Conservation (phyloP, 1,139 yeast species). For the Dujonia santamariae region DNA sequence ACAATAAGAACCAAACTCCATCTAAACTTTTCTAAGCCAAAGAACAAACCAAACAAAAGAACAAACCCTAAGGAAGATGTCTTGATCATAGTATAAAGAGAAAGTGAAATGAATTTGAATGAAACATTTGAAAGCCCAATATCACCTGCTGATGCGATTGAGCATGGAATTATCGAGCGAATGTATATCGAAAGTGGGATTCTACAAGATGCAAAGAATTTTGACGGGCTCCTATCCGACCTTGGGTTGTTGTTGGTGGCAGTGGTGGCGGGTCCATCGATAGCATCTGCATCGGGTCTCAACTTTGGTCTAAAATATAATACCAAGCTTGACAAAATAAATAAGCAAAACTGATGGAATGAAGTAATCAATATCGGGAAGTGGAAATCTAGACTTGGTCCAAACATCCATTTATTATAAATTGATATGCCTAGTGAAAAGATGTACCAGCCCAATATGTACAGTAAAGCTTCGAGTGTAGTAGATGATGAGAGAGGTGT, state of each 20-base stretch:
- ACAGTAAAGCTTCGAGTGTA: constrained; percentile 14
- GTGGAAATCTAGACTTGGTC: constrained; percentile 64
- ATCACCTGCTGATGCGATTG: constrained; percentile 86
- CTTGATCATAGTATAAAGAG: constrained; percentile 90
- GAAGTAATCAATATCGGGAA: constrained; percentile 85
- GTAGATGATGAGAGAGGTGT: background rate
- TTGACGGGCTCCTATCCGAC: background rate
- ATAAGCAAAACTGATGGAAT: constrained; percentile 77
- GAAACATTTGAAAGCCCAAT: constrained; percentile 91
- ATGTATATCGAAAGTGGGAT: constrained; percentile 36
- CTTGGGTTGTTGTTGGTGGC: background rate
- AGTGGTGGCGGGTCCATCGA: no score
- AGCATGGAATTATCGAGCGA: constrained; percentile 73
- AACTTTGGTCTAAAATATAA: constrained; percentile 46
- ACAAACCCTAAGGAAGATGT: constrained; percentile 87
- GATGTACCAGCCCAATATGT: constrained; percentile 49
- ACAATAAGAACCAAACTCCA: constrained; percentile 68
- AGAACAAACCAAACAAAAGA: constrained; percentile 76
- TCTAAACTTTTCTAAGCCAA: constrained; percentile 71
- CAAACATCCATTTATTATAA: constrained; percentile 98
- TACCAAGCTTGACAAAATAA: constrained; percentile 42
- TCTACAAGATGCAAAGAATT: background rate
- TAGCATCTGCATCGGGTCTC: constrained; percentile 30
- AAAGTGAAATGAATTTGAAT: constrained; percentile 70
- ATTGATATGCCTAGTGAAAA: constrained; percentile 76